These are phyloP conservation scores for Allodekkera sacchari DNA, from an alignment of 805 yeast species.

Conservation along the genomic window DNA sequence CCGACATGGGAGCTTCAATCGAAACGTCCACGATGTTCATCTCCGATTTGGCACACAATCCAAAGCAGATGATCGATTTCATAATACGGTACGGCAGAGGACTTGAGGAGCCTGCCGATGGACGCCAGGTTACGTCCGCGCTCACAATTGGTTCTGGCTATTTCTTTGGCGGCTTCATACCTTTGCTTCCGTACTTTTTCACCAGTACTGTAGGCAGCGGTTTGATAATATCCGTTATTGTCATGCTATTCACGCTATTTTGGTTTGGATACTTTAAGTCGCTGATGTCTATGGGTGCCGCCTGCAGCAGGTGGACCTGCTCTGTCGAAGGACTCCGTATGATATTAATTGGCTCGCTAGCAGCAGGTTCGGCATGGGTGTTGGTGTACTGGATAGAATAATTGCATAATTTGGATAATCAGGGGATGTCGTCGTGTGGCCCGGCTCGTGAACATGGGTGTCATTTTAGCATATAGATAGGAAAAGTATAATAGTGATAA, in stretches of 20 bases:
- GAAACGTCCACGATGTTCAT: conserved; percentile 68
- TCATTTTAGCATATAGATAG: no score
- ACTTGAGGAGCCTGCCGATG: conserved; percentile 92
- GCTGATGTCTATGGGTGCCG: conserved; percentile 73
- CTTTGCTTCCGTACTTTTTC: conserved; percentile 87
- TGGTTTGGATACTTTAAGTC: conserved; percentile 84
- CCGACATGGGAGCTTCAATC: conserved; percentile 66
- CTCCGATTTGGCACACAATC: conserved; percentile 69
- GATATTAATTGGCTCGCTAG: conserved; percentile 93
- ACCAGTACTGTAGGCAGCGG: conserved; percentile 69
- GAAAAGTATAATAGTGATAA: no score
- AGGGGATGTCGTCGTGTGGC: no score
- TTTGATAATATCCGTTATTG: conserved; percentile 59
- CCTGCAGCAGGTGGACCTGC: conserved; percentile 51
- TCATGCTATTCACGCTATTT: conserved; percentile 82
- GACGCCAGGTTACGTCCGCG: conserved; percentile 82
- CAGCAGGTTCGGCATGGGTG: conserved; percentile 96
- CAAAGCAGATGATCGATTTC: conserved; percentile 75
- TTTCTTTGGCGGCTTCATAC: conserved; percentile 88
- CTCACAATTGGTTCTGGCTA: conserved; percentile 84
- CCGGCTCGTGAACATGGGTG: no score
- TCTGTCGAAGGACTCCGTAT: conserved; percentile 79
- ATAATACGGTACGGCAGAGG: conserved; percentile 85
- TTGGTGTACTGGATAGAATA: conserved; percentile 73
- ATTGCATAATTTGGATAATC: no score